Evolutionary conservation across 140 eudicot genomes (phyloP), one percentile per base, ranked within the genome.

Genomic region (Bidens hawaiensis): DNA sequence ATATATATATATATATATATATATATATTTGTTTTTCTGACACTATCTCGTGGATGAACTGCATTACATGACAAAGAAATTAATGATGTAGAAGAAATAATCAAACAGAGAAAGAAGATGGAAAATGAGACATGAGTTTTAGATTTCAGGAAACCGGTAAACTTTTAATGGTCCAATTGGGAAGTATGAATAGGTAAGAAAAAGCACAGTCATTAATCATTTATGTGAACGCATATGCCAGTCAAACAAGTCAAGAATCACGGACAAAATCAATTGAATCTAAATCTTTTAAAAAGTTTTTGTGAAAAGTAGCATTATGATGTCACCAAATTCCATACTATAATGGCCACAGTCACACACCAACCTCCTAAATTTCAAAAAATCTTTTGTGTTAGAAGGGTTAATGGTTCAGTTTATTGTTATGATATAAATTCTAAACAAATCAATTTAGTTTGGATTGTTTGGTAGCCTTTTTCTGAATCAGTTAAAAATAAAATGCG

Each of bases 41-140:
- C 95, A 82, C 60, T 17, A 67, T 77, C 95, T 86, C 86, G 95
- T 85, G 90, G n/a, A 82, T 65, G 75, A 64, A 77, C 76, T 82
- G 90, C 72, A 64, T 75, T 74, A 79, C 68, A 80, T 25, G 84
- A 86, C 95, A 85, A 85, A 78, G 79, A 51, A n/a, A n/a, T n/a
- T n/a, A 81, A 77, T 76, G 75, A 71, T 65, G 78, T 79, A 72
- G 75, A 66, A 58, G 69, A 65, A n/a, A n/a, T n/a, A n/a, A n/a
- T n/a, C n/a, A 67, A 75, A 65, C 74, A 72, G 64, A 56, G 72
- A 53, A 69, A 76, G 69, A 55, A 46, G 65, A 69, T 63, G 76
- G 62, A 62, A 64, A 33, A 69, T 62, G 72, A 76, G 94, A 85
- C 96, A 77, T 42, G 27, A n/a, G n/a, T n/a, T n/a, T n/a, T n/a